A percentile compares a stretch with the other conserved stretches of the same genome.
Conservation (phyloP, 2,329 filamentous ascomycete genomes). For the Phyllosticta citribraziliensis region DNA sequence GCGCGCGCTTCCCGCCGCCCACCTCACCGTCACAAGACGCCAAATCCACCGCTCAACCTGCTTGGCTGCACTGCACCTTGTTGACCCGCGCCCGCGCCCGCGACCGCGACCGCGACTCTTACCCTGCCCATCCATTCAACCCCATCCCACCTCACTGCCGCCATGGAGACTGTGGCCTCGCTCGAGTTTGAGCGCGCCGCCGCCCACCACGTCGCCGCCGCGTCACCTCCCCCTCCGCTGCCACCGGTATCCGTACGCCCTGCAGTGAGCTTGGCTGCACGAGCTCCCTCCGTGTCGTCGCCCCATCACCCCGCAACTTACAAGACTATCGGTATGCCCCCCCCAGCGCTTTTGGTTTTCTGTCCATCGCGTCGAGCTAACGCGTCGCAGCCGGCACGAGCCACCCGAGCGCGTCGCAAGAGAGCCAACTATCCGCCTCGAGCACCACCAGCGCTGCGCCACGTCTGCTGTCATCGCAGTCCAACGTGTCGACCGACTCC, state of each 20-base stretch:
- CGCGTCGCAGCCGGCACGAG: slow-evolving; percentile 1
- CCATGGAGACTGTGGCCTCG: slow-evolving; percentile 8
- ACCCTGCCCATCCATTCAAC: neutral
- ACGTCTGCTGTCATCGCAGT: slow-evolving; percentile 22
- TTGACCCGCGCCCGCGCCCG: neutral
- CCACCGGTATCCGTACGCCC: neutral
- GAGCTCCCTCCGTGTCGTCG: slow-evolving; percentile 2
- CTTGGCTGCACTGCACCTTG: neutral
- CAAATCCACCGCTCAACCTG: neutral
- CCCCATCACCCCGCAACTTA: neutral
- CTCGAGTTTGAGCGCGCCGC: slow-evolving; percentile 4
- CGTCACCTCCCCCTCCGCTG: neutral
- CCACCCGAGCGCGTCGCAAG: slow-evolving; percentile 14
- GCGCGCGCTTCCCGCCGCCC: neutral
- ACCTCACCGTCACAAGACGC: neutral
- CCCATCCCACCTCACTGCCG: neutral
- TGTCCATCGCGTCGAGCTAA: neutral
- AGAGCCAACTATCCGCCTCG: slow-evolving; percentile 25
- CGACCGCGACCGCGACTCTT: neutral
- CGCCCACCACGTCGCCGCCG: slow-evolving; percentile 2
- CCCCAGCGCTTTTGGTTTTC: neutral
- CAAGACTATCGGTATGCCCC: neutral
- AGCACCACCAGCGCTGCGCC: slow-evolving; percentile 21
- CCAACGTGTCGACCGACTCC: slow-evolving; percentile 24
- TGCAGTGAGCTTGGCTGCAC: neutral